phyloP scores from a whole-genome alignment of 768 basidiomycete genomes.

The Suillus hirtellus region DNA sequence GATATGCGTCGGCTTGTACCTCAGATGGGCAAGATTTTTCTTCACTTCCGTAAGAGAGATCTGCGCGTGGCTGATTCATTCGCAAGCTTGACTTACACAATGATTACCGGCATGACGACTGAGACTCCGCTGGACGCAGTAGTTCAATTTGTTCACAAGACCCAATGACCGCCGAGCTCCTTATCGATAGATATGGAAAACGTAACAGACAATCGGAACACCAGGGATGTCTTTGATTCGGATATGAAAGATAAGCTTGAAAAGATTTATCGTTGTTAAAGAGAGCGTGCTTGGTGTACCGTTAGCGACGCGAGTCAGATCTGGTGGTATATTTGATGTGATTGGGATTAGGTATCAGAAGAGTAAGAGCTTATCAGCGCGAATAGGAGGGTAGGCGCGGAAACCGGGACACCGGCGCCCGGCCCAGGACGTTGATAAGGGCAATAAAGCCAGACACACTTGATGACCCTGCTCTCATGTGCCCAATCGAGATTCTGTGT shows the following conservation, averaged over 20 bases:
- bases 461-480: background rate
- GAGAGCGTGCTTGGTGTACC: background rate
- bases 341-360: slow-evolving; percentile 3
- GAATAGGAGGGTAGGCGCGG: background rate
- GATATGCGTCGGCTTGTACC: background rate
- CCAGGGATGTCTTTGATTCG: background rate
- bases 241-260: slow-evolving; percentile 3
- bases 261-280: background rate
- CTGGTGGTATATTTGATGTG: background rate
- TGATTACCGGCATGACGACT: background rate
- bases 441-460: background rate
- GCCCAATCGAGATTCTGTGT: background rate
- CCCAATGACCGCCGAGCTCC: background rate
- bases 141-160: background rate
- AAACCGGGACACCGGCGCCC: background rate
- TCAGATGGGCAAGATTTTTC: background rate
- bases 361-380: background rate
- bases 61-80: background rate
- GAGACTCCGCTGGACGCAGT: background rate
- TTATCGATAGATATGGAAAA: slow-evolving; percentile 4
- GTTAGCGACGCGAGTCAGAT: background rate
- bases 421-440: slow-evolving; percentile 3
- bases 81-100: background rate
- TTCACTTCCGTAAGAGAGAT: background rate
- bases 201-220: slow-evolving; percentile 1